phyloP scores from a whole-genome alignment of 352 stramenopile genomes.

The Phytophthora quininea region DNA sequence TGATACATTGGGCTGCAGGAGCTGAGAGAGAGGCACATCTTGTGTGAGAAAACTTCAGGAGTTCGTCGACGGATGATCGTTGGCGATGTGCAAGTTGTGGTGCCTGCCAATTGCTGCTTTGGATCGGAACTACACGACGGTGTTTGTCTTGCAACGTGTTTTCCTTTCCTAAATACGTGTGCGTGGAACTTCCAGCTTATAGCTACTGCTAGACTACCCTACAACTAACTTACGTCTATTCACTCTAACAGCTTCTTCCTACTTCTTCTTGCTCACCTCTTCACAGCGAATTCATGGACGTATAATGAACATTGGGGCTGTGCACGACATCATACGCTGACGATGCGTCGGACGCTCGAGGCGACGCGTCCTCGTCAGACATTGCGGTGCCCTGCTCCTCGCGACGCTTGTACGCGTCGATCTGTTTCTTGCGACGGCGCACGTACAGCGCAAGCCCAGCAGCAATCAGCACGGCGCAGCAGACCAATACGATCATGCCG shows the following conservation, averaged over 20 bases:
- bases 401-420: conserved; percentile 4
- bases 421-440: conserved; percentile 3
- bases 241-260: not conserved
- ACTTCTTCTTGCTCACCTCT: not conserved
- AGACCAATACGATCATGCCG: conserved; percentile 1
- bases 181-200: conserved; percentile 19
- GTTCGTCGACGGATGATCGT: too few relatives aligned
- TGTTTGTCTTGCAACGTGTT: too few relatives aligned
- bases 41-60: too few relatives aligned
- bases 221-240: not conserved
- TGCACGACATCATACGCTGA: not conserved
- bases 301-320: not conserved
- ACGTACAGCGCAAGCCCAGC: conserved; percentile 1
- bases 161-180: too few relatives aligned
- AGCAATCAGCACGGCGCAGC: not conserved
- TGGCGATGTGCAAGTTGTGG: too few relatives aligned
- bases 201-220: conserved; percentile 14
- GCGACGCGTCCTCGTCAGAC: conserved; percentile 14
- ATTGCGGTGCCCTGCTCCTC: conserved; percentile 3
- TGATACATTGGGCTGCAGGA: too few relatives aligned
- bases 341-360: conserved; percentile 2
- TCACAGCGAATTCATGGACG: conserved; percentile 1
- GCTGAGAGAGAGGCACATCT: too few relatives aligned
- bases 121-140: too few relatives aligned
- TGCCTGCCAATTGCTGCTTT: too few relatives aligned